Percentiles rank a stretch among this genome's conserved stretches.
phyloP scores from a whole-genome alignment of 768 basidiomycete species.

The Lactarius deliciosus region DNA sequence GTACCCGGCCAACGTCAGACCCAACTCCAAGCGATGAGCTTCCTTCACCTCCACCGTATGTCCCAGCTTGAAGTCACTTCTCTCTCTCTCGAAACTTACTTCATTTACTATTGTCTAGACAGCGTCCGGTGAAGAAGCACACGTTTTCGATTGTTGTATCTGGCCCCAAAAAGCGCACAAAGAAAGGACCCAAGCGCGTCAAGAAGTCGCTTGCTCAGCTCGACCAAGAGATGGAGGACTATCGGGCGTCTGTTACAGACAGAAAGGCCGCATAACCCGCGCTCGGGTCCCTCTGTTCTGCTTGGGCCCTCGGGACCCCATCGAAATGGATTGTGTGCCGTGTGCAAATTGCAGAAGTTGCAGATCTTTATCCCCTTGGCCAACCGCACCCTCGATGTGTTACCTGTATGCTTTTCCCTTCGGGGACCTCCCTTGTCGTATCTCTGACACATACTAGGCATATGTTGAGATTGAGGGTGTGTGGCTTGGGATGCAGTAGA shows the following conservation, averaged over 20 bases:
- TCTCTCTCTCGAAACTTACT: not conserved
- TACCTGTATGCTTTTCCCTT: slow-evolving; percentile 1
- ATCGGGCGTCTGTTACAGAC: slow-evolving; percentile 44
- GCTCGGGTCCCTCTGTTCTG: slow-evolving; percentile 4
- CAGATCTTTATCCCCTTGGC: slow-evolving; percentile 7
- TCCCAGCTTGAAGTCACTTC: slow-evolving; percentile 2
- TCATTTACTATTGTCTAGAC: slow-evolving; percentile 12
- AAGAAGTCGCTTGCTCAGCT: slow-evolving; percentile 69
- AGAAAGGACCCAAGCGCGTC: slow-evolving; percentile 73
- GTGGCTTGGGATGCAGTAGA: slow-evolving; percentile 12
- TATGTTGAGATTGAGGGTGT: slow-evolving; percentile 9
- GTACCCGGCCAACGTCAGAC: not conserved
- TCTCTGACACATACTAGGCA: slow-evolving; percentile 10
- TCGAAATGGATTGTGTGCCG: slow-evolving; percentile 2
- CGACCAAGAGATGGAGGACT: slow-evolving; percentile 82
- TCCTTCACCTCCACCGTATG: slow-evolving; percentile 4
- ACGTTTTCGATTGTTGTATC: slow-evolving; percentile 14
- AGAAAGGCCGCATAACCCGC: slow-evolving; percentile 5
- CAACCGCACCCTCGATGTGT: slow-evolving; percentile 10
- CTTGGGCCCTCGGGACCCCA: slow-evolving; percentile 1
- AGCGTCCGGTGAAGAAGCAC: slow-evolving; percentile 17
- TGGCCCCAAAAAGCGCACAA: slow-evolving; percentile 41
- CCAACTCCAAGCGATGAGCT: not conserved
- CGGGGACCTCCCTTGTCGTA: not conserved
- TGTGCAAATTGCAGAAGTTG: slow-evolving; percentile 13